Conservation (phyloP, 1,139 yeast genomes). For the Zygosaccharomyces pseudobailii region DNA sequence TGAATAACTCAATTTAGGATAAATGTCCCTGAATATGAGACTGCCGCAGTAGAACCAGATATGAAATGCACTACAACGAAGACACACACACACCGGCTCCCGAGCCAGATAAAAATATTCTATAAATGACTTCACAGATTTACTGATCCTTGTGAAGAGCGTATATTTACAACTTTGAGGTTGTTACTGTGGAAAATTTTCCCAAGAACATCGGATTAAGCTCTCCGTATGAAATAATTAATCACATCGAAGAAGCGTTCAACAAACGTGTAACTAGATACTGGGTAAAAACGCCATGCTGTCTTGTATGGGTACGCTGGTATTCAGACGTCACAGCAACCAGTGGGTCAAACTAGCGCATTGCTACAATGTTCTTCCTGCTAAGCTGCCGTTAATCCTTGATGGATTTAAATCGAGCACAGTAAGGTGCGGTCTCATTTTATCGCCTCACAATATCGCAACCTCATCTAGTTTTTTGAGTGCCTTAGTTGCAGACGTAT, state of each 20-base stretch:
- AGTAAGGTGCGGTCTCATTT: conserved; percentile 15
- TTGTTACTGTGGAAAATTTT: background rate
- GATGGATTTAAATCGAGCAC: background rate
- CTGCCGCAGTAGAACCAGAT: background rate
- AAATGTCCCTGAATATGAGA: background rate
- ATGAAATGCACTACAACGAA: background rate
- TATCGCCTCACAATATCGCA: conserved; percentile 2
- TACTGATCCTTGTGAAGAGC: background rate
- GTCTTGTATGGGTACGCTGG: background rate
- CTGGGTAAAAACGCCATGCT: background rate
- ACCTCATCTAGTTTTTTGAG: conserved; percentile 13
- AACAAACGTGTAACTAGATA: background rate
- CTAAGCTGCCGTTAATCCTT: conserved; percentile 10
- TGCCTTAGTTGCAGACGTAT: conserved; percentile 19
- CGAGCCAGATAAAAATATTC: background rate
- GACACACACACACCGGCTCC: background rate
- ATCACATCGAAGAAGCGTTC: background rate
- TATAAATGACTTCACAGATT: background rate
- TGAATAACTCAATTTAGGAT: background rate
- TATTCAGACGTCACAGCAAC: conserved; percentile 7
- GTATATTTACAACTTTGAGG: background rate
- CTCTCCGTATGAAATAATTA: conserved; percentile 1
- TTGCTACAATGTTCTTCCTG: conserved; percentile 11
- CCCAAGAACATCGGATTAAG: background rate
- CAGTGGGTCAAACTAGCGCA: conserved; percentile 15